A percentile compares a stretch with the other conserved stretches of the same genome.
phyloP scores from a whole-genome alignment of 495 filamentous ascomycete species.

The Penicillium goetzii region DNA sequence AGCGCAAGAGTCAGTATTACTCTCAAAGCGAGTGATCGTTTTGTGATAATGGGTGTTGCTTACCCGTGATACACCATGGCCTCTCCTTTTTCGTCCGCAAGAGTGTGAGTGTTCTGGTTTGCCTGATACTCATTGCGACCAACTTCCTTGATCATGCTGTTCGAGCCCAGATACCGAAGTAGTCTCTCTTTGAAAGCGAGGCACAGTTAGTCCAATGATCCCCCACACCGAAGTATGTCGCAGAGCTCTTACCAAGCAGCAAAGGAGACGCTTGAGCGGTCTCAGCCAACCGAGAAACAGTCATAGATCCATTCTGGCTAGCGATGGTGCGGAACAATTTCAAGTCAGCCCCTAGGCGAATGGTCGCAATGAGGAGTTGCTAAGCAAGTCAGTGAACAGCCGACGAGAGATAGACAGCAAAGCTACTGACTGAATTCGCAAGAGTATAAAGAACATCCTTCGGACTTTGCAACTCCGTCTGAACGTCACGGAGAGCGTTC shows the following conservation, averaged over 20 bases:
- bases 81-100: slow-evolving; percentile 34
- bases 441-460: slow-evolving; percentile 25
- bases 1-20: background rate
- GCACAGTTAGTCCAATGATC: background rate
- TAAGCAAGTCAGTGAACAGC: slow-evolving; percentile 11
- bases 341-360: slow-evolving; percentile 41
- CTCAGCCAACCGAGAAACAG: slow-evolving; percentile 36
- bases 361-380: slow-evolving; percentile 26
- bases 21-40: background rate
- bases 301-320: slow-evolving; percentile 28
- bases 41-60: background rate
- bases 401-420: background rate
- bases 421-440: slow-evolving; percentile 25
- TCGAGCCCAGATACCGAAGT: slow-evolving; percentile 49
- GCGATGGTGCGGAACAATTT: slow-evolving; percentile 39
- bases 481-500: slow-evolving; percentile 21
- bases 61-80: slow-evolving; percentile 40
- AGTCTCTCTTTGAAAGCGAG: slow-evolving; percentile 38
- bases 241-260: slow-evolving; percentile 29
- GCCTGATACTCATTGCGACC: slow-evolving; percentile 38
- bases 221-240: background rate
- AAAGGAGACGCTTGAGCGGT: slow-evolving; percentile 32
- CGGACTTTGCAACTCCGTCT: slow-evolving; percentile 28
- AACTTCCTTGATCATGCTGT: slow-evolving; percentile 40
- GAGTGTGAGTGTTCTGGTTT: slow-evolving; percentile 35